Evolutionary conservation across 805 yeast genomes (phyloP).

Genomic region (Teunomyces cretensis): DNA sequence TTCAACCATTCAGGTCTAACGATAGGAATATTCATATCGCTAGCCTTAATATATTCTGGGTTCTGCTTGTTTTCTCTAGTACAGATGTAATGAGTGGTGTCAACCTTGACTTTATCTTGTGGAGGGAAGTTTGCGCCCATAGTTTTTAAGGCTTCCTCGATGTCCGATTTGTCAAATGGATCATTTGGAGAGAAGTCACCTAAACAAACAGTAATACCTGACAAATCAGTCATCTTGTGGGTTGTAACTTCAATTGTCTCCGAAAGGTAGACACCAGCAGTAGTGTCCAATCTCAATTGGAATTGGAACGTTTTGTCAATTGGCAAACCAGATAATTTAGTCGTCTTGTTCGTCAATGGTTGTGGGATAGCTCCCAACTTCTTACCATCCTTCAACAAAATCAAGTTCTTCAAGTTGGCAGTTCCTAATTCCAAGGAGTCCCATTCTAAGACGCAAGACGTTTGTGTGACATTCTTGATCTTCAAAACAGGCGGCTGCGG

Average conservation of each 20-base stretch:
- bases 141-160: conserved; percentile 58
- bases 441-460: conserved; percentile 95
- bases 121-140: conserved; percentile 79
- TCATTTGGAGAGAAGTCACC: conserved; percentile 72
- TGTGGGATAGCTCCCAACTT: conserved; percentile 82
- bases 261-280: conserved; percentile 83
- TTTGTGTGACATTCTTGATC: conserved; percentile 82
- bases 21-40: conserved; percentile 83
- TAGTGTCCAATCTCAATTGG: conserved; percentile 77
- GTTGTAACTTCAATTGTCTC: conserved; percentile 71
- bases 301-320: conserved; percentile 80
- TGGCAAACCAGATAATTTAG: conserved; percentile 88
- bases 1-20: conserved; percentile 96
- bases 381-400: conserved; percentile 70
- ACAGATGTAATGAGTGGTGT: conserved; percentile 93
- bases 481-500: conserved; percentile 73
- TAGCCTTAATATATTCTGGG: conserved; percentile 75
- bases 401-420: conserved; percentile 71
- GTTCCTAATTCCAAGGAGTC: conserved; percentile 82
- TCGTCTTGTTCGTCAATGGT: conserved; percentile 73
- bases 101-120: conserved; percentile 72
- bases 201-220: conserved; percentile 87
- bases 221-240: conserved; percentile 92
- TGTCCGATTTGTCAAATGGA: conserved; percentile 46
- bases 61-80: conserved; percentile 57